Evolutionary conservation across 768 basidiomycete species (phyloP).

Genomic region (Kwoniella sp.): DNA sequence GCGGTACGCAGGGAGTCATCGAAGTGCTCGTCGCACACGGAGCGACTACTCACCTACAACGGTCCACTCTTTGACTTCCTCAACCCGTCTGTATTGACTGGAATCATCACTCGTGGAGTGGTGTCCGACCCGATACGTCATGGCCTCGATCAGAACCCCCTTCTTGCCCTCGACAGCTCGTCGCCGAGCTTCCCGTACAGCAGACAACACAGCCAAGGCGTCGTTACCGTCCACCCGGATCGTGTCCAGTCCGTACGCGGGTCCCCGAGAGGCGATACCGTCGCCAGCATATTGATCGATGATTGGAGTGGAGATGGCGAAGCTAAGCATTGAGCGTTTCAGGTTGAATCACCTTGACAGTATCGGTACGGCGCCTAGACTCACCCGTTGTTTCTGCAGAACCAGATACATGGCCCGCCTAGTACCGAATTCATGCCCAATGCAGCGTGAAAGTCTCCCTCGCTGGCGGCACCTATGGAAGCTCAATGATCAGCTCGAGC

Average conservation of each 20-base stretch:
- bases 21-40: too few relatives aligned
- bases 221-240: constrained; percentile 93
- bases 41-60: constrained; percentile 56
- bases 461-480: constrained; percentile 63
- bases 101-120: constrained; percentile 73
- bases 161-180: constrained; percentile 41
- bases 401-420: constrained; percentile 49
- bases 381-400: constrained; percentile 59
- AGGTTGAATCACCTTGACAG: background rate
- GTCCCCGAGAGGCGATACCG: constrained; percentile 85
- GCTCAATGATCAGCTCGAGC: background rate
- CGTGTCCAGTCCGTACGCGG: constrained; percentile 87
- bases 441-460: constrained; percentile 94
- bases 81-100: constrained; percentile 80
- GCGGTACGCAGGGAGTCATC: constrained; percentile 50
- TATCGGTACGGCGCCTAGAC: background rate
- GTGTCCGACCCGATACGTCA: constrained; percentile 94
- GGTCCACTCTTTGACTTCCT: constrained; percentile 88
- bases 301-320: constrained; percentile 89
- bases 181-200: constrained; percentile 37
- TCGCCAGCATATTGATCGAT: constrained; percentile 87
- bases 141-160: constrained; percentile 55
- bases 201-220: constrained; percentile 65
- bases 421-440: constrained; percentile 52
- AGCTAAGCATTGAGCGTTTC: constrained; percentile 45